Evolutionary conservation across 345 rosid species (phyloP), one percentile per base, ranked within the genome.

Genomic region (Tarenaya hassleriana): DNA sequence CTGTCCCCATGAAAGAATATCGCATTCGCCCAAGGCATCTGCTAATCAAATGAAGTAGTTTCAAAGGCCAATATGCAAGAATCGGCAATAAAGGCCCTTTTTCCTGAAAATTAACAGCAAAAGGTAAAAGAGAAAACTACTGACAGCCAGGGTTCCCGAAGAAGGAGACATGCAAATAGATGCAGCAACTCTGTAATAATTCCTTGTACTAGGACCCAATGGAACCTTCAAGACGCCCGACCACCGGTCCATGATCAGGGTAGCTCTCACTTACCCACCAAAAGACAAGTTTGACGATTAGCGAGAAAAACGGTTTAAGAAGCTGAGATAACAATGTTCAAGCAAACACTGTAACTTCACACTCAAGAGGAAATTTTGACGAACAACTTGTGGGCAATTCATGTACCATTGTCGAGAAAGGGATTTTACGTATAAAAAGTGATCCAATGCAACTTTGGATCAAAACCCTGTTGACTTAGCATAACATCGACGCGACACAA

Each of bases 1-100:
- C 78, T 70, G 60, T 86, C 98, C 10, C 96, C 96, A 50, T 47
- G 73, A 56, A 91, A 80, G 69, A 87, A 82, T 31, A 87, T 76
- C 13, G 72, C 81, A 45, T 91, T 87, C 38, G 80, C 89, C 38
- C 65, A 72, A 67, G 96, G 94, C 14, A 69, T 79, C 80, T 84
- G 63, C 9, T 27, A 3, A 43, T 38, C 64, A 51, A 55, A 39
- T 3, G 41, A 50, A 40, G 16, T 29, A 18, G 12, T 15, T n/a
- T 16, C 0, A 34, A 7, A 13, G 8, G 37, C 10, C 38, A 29
- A 37, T 13, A 37, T 37, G 41, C 41, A 37, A 37, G 41, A 45
- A 41, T 32, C 53, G 29, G 21, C 0, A 5, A 12, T 33, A 46
- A 19, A 32, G 32, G 33, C 19, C 8, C 4, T 20, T 34, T 10